Evolutionary conservation across 176 grass and related monocot species (phyloP), one percentile per base, ranked within the genome.

Genomic region (Poa pratensis): DNA sequence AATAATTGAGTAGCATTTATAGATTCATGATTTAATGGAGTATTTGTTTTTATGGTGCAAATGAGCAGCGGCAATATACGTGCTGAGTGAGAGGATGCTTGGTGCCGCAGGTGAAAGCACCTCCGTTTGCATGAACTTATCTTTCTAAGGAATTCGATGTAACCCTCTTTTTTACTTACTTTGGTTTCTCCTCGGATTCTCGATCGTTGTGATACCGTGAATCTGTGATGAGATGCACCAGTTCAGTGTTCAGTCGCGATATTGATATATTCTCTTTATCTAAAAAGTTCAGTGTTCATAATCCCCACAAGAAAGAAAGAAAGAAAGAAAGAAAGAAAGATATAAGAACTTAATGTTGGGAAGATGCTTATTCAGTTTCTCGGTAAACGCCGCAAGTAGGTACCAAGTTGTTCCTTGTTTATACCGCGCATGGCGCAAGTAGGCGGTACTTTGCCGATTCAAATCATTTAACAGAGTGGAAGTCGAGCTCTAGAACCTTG

Each of bases 351-450:
- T 13, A n/a, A 60, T 15, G 62, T 24, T 72, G 0, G 16, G 14
- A 64, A 17, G 48, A 34, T 81, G 62, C 27, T 14, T 1, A 69
- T 40, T 57, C 34, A 20, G 50, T 12, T 82, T 27, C 51, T 42
- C 3, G 77, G 59, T 65, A 32, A 65, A 80, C 42, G 78, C 40
- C 49, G 63, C 46, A 37, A 27, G 6, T 17, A n/a, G 18, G 59
- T 23, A 28, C 52, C 87, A 81, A 89, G 51, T 81, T 85, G 82
- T 59, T 80, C 19, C 10, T 90, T 78, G 83, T 82, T 90, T 86
- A 86, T 24, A 42, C 40, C 26, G 73, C 4, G 52, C 45, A 42
- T 45, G 83, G 3, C 30, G 58, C 88, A 86, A 83, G 84, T 74
- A 70, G 78, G 45, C 11, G 18, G 43, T 58, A 55, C 63, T 19